These are phyloP conservation scores for Sugiyamaella mastotermitis DNA, from an alignment of 805 yeast species.

Conservation along the genomic window DNA sequence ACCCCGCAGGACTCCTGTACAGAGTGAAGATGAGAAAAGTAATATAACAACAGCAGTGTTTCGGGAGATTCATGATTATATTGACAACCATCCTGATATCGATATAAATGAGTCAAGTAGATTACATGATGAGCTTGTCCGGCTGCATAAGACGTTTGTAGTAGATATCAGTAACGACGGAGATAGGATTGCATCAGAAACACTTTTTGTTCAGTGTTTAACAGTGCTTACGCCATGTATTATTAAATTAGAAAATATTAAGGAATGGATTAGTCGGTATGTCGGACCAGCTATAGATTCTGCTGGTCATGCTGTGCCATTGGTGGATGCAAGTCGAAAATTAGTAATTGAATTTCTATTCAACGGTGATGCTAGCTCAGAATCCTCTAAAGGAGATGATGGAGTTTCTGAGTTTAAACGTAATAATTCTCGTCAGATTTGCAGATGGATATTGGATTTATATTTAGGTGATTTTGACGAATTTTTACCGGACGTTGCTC, in stretches of 20 bases:
- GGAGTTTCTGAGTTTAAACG: conserved; percentile 8
- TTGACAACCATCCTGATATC: conserved; percentile 10
- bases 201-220: conserved; percentile 27
- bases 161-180: conserved; percentile 9
- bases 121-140: conserved; percentile 32
- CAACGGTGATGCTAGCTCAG: conserved; percentile 16
- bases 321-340: no score
- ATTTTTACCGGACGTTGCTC: background rate
- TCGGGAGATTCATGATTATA: conserved; percentile 7
- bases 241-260: conserved; percentile 26
- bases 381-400: conserved; percentile 3
- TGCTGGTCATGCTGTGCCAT: conserved; percentile 43
- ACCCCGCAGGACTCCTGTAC: no score
- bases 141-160: conserved; percentile 20
- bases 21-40: no score
- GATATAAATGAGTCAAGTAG: conserved; percentile 23
- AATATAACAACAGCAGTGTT: no score
- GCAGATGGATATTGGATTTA: conserved; percentile 23
- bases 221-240: conserved; percentile 28
- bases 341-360: conserved; percentile 29
- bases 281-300: conserved; percentile 50
- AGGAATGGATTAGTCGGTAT: conserved; percentile 46
- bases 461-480: conserved; percentile 16
- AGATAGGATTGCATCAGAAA: no score
- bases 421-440: conserved; percentile 18